These are phyloP conservation scores for Trichosporon sp. DNA, from an alignment of 1,284 basidiomycete species.

Conservation along the genomic window DNA sequence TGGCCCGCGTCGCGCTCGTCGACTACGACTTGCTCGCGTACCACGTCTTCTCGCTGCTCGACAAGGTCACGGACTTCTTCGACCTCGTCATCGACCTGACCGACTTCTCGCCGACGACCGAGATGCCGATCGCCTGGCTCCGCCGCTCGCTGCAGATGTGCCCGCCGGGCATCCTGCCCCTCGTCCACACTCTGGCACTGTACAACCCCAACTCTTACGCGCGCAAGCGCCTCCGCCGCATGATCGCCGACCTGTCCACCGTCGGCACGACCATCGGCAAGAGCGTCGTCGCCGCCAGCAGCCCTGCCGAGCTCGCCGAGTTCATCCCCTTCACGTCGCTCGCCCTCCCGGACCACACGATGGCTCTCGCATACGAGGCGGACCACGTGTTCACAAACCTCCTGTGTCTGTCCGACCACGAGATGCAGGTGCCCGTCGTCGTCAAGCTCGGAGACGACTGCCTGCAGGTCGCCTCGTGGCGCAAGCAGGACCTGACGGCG, in stretches of 20 bases:
- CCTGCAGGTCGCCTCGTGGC: constrained; percentile 45
- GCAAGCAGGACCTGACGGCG: constrained; percentile 37
- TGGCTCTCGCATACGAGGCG: constrained; percentile 41
- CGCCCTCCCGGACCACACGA: constrained; percentile 39
- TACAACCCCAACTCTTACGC: constrained; percentile 74
- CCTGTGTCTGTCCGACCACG: constrained; percentile 38
- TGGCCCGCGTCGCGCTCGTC: constrained; percentile 72
- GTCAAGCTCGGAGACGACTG: constrained; percentile 43
- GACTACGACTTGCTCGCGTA: constrained; percentile 81
- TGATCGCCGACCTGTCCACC: constrained; percentile 59
- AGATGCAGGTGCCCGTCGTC: constrained; percentile 43
- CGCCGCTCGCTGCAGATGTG: constrained; percentile 74
- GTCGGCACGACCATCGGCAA: constrained; percentile 60
- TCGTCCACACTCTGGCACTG: constrained; percentile 57
- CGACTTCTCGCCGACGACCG: constrained; percentile 67
- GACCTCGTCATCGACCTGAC: constrained; percentile 80
- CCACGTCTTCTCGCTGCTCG: constrained; percentile 68
- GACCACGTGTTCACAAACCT: constrained; percentile 46
- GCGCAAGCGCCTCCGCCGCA: constrained; percentile 64
- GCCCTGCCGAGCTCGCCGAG: constrained; percentile 61
- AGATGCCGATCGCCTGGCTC: constrained; percentile 75
- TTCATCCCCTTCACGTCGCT: constrained; percentile 61
- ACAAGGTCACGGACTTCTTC: constrained; percentile 52
- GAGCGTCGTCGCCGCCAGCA: constrained; percentile 55
- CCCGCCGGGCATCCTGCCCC: constrained; percentile 51